Conservation (phyloP, 768 basidiomycete genomes). For the Cystoderma amianthinum region DNA sequence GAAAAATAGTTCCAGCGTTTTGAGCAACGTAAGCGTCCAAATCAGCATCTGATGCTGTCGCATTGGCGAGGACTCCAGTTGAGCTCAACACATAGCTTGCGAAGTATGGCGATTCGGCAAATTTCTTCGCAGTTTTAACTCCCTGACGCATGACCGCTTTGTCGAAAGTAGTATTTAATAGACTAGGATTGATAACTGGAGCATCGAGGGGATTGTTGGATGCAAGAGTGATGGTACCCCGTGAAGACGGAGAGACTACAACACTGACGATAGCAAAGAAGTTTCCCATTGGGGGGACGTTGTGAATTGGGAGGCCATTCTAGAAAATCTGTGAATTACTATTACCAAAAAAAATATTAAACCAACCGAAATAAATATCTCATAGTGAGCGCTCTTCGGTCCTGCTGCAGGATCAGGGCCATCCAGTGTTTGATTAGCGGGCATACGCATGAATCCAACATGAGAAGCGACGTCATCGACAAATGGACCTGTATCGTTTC, state of each 20-base stretch:
- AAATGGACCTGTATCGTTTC: constrained; percentile 12
- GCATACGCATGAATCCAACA: constrained; percentile 15
- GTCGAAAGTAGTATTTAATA: constrained; percentile 23
- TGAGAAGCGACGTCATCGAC: constrained; percentile 9
- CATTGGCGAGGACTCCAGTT: constrained; percentile 7
- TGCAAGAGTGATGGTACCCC: background rate
- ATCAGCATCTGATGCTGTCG: constrained; percentile 11
- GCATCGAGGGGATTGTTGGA: constrained; percentile 1
- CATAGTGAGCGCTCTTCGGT: constrained; percentile 16
- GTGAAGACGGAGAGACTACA: background rate
- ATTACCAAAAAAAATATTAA: background rate
- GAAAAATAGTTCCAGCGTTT: constrained; percentile 12
- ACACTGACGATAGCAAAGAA: background rate
- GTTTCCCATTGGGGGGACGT: background rate
- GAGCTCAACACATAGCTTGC: constrained; percentile 15
- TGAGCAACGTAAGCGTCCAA: constrained; percentile 13
- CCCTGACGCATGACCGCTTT: constrained; percentile 14
- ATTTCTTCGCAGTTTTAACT: constrained; percentile 10
- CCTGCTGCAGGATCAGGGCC: constrained; percentile 20
- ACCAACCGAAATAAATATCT: constrained; percentile 14
- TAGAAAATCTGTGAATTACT: background rate
- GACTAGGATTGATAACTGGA: constrained; percentile 19
- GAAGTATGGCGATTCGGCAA: constrained; percentile 15
- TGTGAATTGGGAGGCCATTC: background rate
- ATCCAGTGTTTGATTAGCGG: constrained; percentile 11